These are phyloP conservation scores for Dissophora ornata DNA, from an alignment of 192 early-diverging fungal species.

Conservation along the genomic window DNA sequence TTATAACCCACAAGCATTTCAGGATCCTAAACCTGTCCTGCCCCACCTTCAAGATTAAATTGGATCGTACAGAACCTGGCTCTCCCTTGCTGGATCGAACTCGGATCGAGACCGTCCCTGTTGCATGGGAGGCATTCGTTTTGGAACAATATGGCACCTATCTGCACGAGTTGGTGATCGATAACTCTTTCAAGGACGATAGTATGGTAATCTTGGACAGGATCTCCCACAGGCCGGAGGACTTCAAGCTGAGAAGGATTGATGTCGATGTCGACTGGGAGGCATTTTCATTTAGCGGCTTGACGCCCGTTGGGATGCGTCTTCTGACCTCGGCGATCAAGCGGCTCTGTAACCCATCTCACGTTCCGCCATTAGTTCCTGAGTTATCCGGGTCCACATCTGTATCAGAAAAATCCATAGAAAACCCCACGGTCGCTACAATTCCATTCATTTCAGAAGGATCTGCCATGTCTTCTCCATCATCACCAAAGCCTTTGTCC, in stretches of 20 bases:
- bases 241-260: background rate
- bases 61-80: constrained; percentile 12
- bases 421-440: no score
- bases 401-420: no score
- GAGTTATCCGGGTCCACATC: no score
- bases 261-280: background rate
- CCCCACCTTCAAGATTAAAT: constrained; percentile 1
- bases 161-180: constrained; percentile 1
- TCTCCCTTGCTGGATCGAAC: background rate
- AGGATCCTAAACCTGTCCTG: constrained; percentile 2
- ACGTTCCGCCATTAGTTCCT: no score
- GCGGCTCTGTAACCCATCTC: background rate
- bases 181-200: constrained; percentile 1
- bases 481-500: no score
- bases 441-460: no score
- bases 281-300: background rate
- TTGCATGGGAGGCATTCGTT: background rate
- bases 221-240: background rate
- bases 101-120: background rate
- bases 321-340: background rate
- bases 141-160: background rate
- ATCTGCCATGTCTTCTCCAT: no score
- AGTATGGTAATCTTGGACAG: background rate
- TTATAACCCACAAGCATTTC: background rate
- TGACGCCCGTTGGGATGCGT: background rate